phyloP scores from a whole-genome alignment of 2,329 filamentous ascomycete genomes.

The Diaporthe citri region DNA sequence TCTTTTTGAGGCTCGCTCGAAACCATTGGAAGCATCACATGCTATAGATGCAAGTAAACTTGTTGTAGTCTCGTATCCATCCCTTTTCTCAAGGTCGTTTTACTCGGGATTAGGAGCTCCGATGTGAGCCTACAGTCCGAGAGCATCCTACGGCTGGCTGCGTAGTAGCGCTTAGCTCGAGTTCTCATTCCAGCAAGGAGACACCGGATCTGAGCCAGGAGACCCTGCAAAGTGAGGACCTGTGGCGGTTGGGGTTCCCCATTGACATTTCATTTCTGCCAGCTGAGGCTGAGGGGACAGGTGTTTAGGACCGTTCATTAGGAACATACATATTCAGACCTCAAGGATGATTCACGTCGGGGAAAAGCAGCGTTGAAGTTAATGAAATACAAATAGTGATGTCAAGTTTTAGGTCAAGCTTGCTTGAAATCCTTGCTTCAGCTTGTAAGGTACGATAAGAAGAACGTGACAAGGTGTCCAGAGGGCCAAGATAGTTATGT shows the following conservation, averaged over 20 bases:
- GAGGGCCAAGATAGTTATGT: too few relatives aligned
- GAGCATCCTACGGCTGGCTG: not conserved
- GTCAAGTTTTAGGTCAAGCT: too few relatives aligned
- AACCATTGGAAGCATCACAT: not conserved
- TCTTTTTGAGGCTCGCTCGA: conserved; percentile 7
- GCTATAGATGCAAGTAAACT: not conserved
- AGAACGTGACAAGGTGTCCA: too few relatives aligned
- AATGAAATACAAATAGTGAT: not conserved
- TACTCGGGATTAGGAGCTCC: not conserved
- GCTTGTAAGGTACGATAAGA: too few relatives aligned
- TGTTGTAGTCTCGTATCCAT: too few relatives aligned
- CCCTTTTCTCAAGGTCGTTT: not conserved
- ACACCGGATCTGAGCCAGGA: not conserved
- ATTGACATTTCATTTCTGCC: too few relatives aligned
- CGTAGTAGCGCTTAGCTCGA: not conserved
- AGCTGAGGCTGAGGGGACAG: not conserved
- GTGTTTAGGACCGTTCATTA: not conserved
- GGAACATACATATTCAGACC: not conserved
- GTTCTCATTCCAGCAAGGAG: not conserved
- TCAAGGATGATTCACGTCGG: not conserved
- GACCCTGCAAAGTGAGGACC: not conserved
- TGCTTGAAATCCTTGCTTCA: too few relatives aligned
- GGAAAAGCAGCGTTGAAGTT: too few relatives aligned
- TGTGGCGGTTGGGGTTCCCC: not conserved
- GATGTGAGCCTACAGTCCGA: not conserved